Base-by-base conservation (phyloP, 2,329 filamentous ascomycete genomes). In the Venturia asperata region DNA sequence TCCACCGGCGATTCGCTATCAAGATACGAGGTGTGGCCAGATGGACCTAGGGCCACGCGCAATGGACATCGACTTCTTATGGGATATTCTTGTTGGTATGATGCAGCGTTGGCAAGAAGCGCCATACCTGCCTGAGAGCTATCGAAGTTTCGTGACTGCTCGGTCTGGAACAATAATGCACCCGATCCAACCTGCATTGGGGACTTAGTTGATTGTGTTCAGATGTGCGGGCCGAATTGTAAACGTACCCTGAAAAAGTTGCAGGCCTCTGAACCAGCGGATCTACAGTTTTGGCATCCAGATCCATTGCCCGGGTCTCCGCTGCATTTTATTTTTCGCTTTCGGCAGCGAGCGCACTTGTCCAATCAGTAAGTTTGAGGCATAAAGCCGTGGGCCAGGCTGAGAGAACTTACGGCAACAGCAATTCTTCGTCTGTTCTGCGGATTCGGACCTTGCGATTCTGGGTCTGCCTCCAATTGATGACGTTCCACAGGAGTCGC, bases 291-390 rank as follows among this genome's bases (percentile, higher is more conserved):
- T 15, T 81, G 79, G 75, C 90, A 94, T 15, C 85, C 84, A 27
- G 79, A 77, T 27, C 87, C 87, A 69, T 85, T 83, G 30, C 87
- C 87, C 42, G 81, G 78, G 72, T 92, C 89, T 47, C 90, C 90
- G 71, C 89, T 93, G 77, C 90, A 94, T 70, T 89, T 86, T 70
- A 94, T 94, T 79, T 94, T 94, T 67, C 90, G 83, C 76, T 90
- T 91, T 69, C 90, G 85, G 74, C 90, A 94, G 70, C 90, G 84
- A 42, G 84, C 83, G 74, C 90, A 94, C 90, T 92, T 68, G 15
- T 6, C 9, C 13, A n/a, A 45, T 6, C 30, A 52, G 21, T 47
- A 4, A 27, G 30, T 21, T 27, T 7, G 15, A 21, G n/a, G 27
- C 19, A 39, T 24, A n/a, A 19, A 39, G 3, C 61, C 24, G 24